Evolutionary conservation across 176 grass and related monocot species (phyloP).

Genomic region (Microstegium vimineum): DNA sequence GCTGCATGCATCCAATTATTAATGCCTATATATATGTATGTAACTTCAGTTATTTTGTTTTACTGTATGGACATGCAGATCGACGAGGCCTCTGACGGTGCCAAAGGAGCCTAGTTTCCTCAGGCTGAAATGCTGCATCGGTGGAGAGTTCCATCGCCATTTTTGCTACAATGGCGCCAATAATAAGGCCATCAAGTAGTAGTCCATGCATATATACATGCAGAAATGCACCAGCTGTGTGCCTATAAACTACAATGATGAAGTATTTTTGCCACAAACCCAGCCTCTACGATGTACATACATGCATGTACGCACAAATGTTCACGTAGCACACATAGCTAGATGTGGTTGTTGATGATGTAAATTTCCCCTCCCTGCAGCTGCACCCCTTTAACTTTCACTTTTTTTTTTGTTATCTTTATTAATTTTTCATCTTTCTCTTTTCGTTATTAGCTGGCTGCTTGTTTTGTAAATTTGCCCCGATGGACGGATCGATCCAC

Average conservation of each 20-base stretch:
- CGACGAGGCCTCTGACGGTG: slow-evolving; percentile 65
- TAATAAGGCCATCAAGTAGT: slow-evolving; percentile 47
- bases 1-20: neutral
- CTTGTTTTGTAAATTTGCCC: neutral
- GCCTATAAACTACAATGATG: neutral
- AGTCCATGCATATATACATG: neutral
- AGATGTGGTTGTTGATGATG: neutral
- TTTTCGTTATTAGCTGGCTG: neutral
- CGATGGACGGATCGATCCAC: neutral
- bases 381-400: neutral
- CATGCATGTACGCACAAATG: too few relatives aligned
- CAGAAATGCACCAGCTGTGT: neutral
- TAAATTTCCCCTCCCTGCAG: neutral
- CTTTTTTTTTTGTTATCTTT: neutral
- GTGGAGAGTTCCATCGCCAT: slow-evolving; percentile 79
- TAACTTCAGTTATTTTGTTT: neutral
- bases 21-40: neutral
- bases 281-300: too few relatives aligned
- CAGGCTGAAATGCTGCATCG: slow-evolving; percentile 73
- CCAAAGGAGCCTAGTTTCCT: slow-evolving; percentile 88
- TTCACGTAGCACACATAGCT: neutral
- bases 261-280: slow-evolving; percentile 36
- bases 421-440: neutral
- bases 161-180: slow-evolving; percentile 52
- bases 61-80: slow-evolving; percentile 37